Conservation (phyloP, 306 rosid genomes). For the Pyrus bretschneideri region DNA sequence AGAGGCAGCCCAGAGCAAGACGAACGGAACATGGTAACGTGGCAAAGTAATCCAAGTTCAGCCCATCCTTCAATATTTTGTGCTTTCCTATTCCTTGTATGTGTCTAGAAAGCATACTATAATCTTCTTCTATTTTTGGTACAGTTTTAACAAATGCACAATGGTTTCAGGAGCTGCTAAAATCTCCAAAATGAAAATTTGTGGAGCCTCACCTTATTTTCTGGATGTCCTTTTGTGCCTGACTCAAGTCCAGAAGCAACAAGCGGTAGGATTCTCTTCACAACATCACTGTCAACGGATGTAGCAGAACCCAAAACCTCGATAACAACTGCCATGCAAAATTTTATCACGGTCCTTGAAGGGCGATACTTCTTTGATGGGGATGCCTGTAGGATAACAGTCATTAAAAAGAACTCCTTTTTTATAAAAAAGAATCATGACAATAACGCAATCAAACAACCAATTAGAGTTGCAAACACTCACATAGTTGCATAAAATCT, state of each 20-base stretch:
- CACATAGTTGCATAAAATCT: conserved; percentile 73
- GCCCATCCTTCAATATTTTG: neutral
- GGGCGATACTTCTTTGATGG: conserved; percentile 62
- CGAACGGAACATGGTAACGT: neutral
- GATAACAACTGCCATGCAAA: conserved; percentile 77
- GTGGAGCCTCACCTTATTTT: conserved; percentile 62
- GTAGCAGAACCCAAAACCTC: conserved; percentile 73
- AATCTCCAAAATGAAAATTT: neutral
- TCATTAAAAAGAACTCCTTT: neutral
- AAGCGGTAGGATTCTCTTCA: conserved; percentile 68
- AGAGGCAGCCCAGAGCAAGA: neutral
- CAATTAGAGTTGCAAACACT: conserved; percentile 32
- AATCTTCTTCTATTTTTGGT: neutral
- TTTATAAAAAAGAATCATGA: neutral
- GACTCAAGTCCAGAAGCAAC: conserved; percentile 66
- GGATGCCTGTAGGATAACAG: conserved; percentile 49
- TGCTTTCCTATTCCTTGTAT: neutral
- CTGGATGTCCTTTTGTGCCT: conserved; percentile 40
- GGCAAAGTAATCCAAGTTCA: neutral
- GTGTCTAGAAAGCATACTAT: neutral
- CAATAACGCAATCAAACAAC: conserved; percentile 4
- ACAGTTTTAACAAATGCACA: neutral
- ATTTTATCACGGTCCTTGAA: conserved; percentile 52
- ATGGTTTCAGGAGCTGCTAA: neutral
- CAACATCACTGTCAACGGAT: conserved; percentile 47